Evolutionary conservation across 1,284 basidiomycete species (phyloP).

Genomic region (Boletus smithii): DNA sequence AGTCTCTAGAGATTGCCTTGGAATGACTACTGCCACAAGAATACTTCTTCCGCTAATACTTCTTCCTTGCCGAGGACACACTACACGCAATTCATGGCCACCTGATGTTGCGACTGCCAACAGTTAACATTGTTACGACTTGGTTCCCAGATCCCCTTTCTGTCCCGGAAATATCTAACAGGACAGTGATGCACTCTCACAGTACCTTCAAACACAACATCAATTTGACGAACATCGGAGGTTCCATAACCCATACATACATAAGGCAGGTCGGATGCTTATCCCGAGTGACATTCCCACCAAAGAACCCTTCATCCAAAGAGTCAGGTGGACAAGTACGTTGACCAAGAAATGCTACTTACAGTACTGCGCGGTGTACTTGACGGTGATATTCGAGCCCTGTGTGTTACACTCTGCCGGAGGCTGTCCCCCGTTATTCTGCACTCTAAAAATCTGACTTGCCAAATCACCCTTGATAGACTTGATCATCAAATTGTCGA

Average conservation of each 20-base stretch:
- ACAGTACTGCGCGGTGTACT: slow-evolving; percentile 54
- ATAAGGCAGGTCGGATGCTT: not conserved
- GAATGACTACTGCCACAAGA: not conserved
- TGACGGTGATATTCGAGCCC: slow-evolving; percentile 40
- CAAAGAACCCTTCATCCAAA: not conserved
- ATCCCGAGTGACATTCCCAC: not conserved
- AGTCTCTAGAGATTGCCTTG: slow-evolving; percentile 18
- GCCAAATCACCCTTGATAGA: slow-evolving; percentile 44
- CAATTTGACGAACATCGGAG: not conserved
- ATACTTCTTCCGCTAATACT: not conserved
- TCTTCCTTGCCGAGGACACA: no score
- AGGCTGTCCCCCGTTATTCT: slow-evolving; percentile 66
- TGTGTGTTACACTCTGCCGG: slow-evolving; percentile 50
- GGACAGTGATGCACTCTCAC: not conserved
- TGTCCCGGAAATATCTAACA: no score
- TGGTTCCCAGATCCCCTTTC: no score
- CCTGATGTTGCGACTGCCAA: no score
- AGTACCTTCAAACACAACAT: not conserved
- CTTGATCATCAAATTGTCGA: slow-evolving; percentile 57
- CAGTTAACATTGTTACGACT: no score
- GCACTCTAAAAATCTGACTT: slow-evolving; percentile 22
- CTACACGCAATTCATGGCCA: no score
- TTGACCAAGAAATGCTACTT: slow-evolving; percentile 13
- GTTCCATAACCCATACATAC: no score
- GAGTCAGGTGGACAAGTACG: not conserved